Evolutionary conservation across 306 rosid species (phyloP).

Genomic region (Hippophae rhamnoides): DNA sequence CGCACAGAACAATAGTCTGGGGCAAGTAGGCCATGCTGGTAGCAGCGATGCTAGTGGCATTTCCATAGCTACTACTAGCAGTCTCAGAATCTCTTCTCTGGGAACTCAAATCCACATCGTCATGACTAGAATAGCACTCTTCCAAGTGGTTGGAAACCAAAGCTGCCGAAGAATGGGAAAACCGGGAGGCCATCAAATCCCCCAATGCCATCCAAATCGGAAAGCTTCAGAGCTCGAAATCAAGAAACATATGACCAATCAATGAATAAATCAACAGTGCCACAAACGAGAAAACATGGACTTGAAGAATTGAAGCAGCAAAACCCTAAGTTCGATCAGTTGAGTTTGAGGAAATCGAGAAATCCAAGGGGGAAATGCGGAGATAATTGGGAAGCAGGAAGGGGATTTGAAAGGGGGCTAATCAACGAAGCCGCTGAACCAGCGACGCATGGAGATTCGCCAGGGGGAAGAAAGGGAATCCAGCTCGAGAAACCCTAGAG

Average conservation of each 20-base stretch:
- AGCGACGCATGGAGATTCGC: constrained; percentile 70
- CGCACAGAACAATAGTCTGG: constrained; percentile 55
- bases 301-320: constrained; percentile 1
- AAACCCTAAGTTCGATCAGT: constrained; percentile 3
- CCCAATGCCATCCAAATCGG: constrained; percentile 99
- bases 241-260: constrained; percentile 27
- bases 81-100: constrained; percentile 56
- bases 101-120: constrained; percentile 30
- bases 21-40: constrained; percentile 85
- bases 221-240: constrained; percentile 16
- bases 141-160: constrained; percentile 54
- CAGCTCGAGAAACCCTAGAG: constrained; percentile 39
- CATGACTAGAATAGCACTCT: constrained; percentile 34
- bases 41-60: constrained; percentile 38
- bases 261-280: constrained; percentile 31
- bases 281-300: constrained; percentile 26
- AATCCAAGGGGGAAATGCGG: neutral
- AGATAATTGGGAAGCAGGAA: neutral
- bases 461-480: constrained; percentile 48
- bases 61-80: constrained; percentile 43
- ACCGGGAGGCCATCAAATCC: constrained; percentile 85
- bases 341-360: constrained; percentile 12
- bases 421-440: constrained; percentile 76
- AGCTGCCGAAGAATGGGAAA: constrained; percentile 72
- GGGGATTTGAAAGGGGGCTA: constrained; percentile 18